Percentiles rank a stretch among this genome's conserved stretches.
phyloP scores from a whole-genome alignment of 305 asterid genomes.

The Solanum chacoense region DNA sequence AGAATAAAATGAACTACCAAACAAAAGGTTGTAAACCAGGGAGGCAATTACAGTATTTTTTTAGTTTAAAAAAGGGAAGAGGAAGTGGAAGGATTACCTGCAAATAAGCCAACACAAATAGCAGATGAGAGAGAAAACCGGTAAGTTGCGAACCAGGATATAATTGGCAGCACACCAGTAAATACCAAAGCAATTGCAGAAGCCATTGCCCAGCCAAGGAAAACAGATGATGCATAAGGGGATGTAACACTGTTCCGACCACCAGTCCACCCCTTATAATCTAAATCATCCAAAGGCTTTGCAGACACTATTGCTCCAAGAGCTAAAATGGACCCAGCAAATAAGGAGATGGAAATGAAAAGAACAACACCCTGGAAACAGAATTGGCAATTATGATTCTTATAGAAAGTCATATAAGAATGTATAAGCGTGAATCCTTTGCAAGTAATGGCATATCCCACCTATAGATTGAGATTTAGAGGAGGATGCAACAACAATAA shows the following conservation, averaged over 20 bases:
- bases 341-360: conserved; percentile 59
- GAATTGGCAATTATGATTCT: not conserved
- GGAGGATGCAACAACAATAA: not conserved
- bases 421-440: not conserved
- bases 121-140: conserved; percentile 94
- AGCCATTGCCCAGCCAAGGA: conserved; percentile 97
- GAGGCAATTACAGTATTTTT: not conserved
- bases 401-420: not conserved
- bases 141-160: conserved; percentile 96
- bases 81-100: conserved; percentile 37
- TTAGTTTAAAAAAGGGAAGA: not conserved
- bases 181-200: conserved; percentile 75
- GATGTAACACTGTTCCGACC: conserved; percentile 60
- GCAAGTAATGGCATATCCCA: not conserved
- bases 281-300: conserved; percentile 89
- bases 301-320: conserved; percentile 96
- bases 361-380: conserved; percentile 66
- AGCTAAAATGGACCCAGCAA: conserved; percentile 81
- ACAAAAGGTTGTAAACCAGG: not conserved
- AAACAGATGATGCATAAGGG: conserved; percentile 85
- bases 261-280: conserved; percentile 69
- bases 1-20: not conserved
- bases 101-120: conserved; percentile 70
- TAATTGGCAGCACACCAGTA: conserved; percentile 87
- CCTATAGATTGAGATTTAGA: not conserved